A percentile compares a stretch with the other conserved stretches of the same genome.
phyloP scores from a whole-genome alignment of 2,329 filamentous ascomycete genomes.

The Aspergillus sergii region DNA sequence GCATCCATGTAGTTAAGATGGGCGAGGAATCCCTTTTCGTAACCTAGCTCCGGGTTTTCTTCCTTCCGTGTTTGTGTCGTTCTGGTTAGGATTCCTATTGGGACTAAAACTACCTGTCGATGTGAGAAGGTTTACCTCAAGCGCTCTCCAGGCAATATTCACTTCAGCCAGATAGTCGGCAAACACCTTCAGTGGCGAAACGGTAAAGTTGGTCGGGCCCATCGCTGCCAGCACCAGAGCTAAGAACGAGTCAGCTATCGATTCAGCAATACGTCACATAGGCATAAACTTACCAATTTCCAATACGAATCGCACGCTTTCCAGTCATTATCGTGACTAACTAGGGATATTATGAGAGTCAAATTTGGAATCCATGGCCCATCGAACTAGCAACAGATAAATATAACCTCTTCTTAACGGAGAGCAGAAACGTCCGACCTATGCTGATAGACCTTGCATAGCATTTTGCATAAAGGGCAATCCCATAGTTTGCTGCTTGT shows the following conservation, averaged over 20 bases:
- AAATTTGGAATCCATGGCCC: not conserved
- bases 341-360: not conserved
- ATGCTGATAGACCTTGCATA: not conserved
- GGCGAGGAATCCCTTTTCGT: no score
- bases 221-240: not conserved
- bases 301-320: not conserved
- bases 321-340: not conserved
- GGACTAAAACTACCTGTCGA: no score
- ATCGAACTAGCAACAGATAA: not conserved
- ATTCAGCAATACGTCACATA: rapidly evolving
- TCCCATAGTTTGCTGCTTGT: no score
- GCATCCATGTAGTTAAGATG: no score
- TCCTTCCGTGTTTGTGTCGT: no score
- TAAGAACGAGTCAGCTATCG: not conserved
- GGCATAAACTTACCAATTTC: not conserved
- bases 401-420: not conserved
- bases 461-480: not conserved
- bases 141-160: not conserved
- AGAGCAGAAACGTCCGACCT: not conserved
- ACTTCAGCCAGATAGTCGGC: not conserved
- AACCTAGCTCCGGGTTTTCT: no score
- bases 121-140: no score
- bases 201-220: not conserved
- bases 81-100: no score
- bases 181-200: not conserved